Evolutionary conservation across 139 green algal species (phyloP).

Genomic region (Picochlorum sp.): DNA sequence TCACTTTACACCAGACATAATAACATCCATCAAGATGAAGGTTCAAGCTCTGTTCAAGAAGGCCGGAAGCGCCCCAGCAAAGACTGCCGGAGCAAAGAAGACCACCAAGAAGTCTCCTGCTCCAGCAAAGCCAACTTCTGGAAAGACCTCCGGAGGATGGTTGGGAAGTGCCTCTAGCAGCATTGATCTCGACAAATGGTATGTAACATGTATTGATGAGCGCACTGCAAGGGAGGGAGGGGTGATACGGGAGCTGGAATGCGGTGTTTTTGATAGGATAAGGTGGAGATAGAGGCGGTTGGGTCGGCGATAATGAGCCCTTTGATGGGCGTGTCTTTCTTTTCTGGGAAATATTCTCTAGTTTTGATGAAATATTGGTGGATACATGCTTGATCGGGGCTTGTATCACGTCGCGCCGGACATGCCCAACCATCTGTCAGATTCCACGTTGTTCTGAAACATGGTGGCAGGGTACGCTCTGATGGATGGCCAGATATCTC

Average conservation of each 20-base stretch:
- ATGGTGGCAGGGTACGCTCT: background rate
- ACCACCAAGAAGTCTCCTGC: conserved; percentile 5
- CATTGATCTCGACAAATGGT: conserved; percentile 74
- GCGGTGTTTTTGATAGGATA: too few species aligned
- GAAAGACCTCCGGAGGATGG: conserved; percentile 42
- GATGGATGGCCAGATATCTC: background rate
- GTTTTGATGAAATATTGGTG: too few species aligned
- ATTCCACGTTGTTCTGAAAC: background rate
- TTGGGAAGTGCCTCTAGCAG: conserved; percentile 40
- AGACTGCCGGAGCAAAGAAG: conserved; percentile 23
- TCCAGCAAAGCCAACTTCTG: conserved; percentile 10
- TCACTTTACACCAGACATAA: background rate
- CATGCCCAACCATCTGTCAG: too few species aligned
- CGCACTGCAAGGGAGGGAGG: too few species aligned
- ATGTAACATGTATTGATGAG: conserved; percentile 15
- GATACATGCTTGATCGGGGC: too few species aligned
- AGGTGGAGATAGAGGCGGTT: too few species aligned
- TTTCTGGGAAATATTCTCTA: too few species aligned
- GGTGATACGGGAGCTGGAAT: too few species aligned
- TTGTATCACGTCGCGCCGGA: background rate
- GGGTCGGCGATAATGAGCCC: too few species aligned
- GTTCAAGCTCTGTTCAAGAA: conserved; percentile 53
- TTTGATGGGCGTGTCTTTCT: too few species aligned
- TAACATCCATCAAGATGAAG: conserved; percentile 22
- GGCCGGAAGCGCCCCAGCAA: conserved; percentile 15